Base-by-base conservation (phyloP, 345 rosid species). In the Lepidium aucheri region DNA sequence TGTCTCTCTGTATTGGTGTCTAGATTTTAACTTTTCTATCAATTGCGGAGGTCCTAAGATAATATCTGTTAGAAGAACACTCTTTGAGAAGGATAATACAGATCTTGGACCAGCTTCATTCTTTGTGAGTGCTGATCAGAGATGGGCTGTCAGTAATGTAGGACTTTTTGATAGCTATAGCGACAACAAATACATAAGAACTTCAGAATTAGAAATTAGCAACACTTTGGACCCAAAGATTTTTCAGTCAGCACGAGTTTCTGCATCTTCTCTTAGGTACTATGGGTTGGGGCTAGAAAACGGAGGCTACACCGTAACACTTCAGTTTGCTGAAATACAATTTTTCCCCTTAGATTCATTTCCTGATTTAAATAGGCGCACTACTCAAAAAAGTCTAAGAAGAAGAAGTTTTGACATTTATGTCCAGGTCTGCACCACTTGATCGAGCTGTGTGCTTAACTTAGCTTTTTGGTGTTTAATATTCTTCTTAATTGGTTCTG, bases 291-390 rank as follows among this genome's bases (percentile, higher is more conserved):
- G 32, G 7, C 32, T 28, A 28, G 32, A 28, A 28, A 28, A 28
- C 7, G 32, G 32, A 28, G 32, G 32, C 39, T 70, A 61, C 14
- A 72, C 57, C 16, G 33, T 84, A 16, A 78, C 33, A 61, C 50
- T 85, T 50, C 70, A 56, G 11, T 85, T 85, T 70, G 77, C 85
- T 9, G 87, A 83, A 78, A 78, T 80, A 43, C 58, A 17, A 30
- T 67, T 72, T 34, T n/a, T n/a, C n/a, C n/a, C n/a, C n/a, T 38
- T 38, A 26, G 75, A 67, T 49, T 2, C 26, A 24, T 24, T n/a
- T n/a, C n/a, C 4, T 1, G 26, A 24, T 24, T 2, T 24, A 24
- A 24, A 24, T 47, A n/a, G n/a, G n/a, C n/a, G n/a, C n/a, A n/a
- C n/a, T n/a, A n/a, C 70, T 18, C 30, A 82, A 86, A 26, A n/a